phyloP scores from a whole-genome alignment of 768 basidiomycete genomes.

The Podaxis sp. region DNA sequence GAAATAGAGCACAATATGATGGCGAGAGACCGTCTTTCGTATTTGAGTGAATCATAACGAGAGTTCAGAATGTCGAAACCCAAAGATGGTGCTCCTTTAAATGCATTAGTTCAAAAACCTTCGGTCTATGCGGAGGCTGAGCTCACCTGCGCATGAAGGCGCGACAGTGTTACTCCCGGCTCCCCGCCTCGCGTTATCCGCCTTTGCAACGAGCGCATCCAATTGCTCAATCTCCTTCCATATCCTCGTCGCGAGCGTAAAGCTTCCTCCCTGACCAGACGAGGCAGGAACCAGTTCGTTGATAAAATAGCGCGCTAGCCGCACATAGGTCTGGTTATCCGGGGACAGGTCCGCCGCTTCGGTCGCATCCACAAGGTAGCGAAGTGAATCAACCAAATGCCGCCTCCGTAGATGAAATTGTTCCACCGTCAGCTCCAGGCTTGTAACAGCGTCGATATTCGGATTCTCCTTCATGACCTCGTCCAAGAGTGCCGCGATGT shows the following conservation, averaged over 20 bases:
- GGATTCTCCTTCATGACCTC: slow-evolving; percentile 62
- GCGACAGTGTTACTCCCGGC: slow-evolving; percentile 60
- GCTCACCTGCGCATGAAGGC: slow-evolving; percentile 55
- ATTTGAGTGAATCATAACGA: slow-evolving; percentile 69
- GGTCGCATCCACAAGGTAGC: slow-evolving; percentile 65
- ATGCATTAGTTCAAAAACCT: not conserved
- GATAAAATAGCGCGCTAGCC: slow-evolving; percentile 53
- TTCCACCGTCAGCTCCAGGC: slow-evolving; percentile 63
- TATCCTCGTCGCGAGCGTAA: slow-evolving; percentile 51
- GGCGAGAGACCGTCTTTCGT: slow-evolving; percentile 69
- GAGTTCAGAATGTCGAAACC: slow-evolving; percentile 67
- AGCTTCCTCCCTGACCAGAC: slow-evolving; percentile 32
- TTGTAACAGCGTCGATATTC: slow-evolving; percentile 54
- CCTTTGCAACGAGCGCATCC: slow-evolving; percentile 49
- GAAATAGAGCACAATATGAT: slow-evolving; percentile 62
- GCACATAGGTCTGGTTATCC: slow-evolving; percentile 45
- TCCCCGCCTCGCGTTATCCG: slow-evolving; percentile 57
- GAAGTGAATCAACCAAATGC: slow-evolving; percentile 67
- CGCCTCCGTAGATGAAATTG: slow-evolving; percentile 71
- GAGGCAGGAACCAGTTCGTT: slow-evolving; percentile 48
- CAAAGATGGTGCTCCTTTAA: slow-evolving; percentile 46
- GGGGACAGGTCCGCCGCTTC: slow-evolving; percentile 44
- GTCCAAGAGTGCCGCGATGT: slow-evolving; percentile 68
- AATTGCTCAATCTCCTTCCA: slow-evolving; percentile 64
- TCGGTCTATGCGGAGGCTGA: not conserved